Evolutionary conservation across 1,284 basidiomycete species (phyloP), one percentile per base, ranked within the genome.

Genomic region (Leccinum solheimii): DNA sequence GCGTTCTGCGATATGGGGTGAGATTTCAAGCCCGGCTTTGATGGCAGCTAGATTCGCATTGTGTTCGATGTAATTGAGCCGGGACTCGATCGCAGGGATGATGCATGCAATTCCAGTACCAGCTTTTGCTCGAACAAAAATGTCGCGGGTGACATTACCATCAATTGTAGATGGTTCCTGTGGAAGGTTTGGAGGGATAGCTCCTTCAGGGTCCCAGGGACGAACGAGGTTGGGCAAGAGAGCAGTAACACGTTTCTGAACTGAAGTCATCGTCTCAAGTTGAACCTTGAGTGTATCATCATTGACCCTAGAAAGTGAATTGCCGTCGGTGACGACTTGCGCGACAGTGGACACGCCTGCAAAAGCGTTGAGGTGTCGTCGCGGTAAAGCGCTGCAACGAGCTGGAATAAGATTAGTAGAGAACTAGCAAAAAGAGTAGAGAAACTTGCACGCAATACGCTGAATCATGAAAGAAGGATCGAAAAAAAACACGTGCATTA

Each of bases 71-170:
- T 80, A 74, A 53, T 81, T 81, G 8, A 90, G 48, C 11, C 94
- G 87, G 1, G 88, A 81, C 70, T 97, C 92, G 63, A 98, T 83
- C 11, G 92, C 92, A 5, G 95, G 95, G 5, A 97, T 83, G 57
- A 98, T 85, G 80, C 97, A 98, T 0, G 88, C 93, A 38, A 96
- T 98, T 56, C 95, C 95, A 0, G 95, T 96, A 50, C 95, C 94
- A 0, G 95, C 97, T 75, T 90, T 92, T n/a, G 95, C 93, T 69
- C 91, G 87, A 21, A 94, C 91, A 40, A 95, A 80, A 10, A 92
- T 75, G 69, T 91, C 87, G 7, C 86, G 82, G n/a, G 69, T 57
- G 63, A 59, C 11, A 75, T 75, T 67, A 72, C 66, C 65, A 62
- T 67, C 77, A 57, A 72, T 71, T 68, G 56, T 68, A 69, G 63